Base-by-base conservation (phyloP, 148 eudicot species). In the Beta vulgaris region DNA sequence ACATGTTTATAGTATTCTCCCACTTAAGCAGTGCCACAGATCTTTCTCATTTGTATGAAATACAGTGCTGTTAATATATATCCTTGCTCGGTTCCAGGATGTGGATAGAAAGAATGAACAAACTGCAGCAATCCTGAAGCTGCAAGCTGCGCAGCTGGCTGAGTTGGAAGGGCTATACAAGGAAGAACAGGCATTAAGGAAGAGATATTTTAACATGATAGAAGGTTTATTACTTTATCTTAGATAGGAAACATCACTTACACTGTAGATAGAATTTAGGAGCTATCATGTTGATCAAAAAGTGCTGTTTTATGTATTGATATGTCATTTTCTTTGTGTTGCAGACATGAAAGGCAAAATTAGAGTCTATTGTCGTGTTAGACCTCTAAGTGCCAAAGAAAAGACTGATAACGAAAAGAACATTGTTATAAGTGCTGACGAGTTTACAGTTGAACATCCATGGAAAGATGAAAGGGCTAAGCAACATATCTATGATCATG, bases 321-420 rank as follows among this genome's bases (percentile, higher is more conserved):
- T 40, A 1, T 10, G 43, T 14, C 31, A 31, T 36, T 28, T 71
- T 71, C 42, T 32, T 25, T 67, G 43, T 42, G 35, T 34, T 59
- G 63, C 76, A 96, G 99, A 96, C 80, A 92, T 96, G 99, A 96
- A 96, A 80, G 99, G 99, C 70, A 96, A 96, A 77, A 89, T 96
- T 36, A 87, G 99, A 76, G 99, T 96, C 35, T 96, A 84, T 43
- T 96, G 99, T 82, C 89, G 99, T 55, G 44, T 96, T 72, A 87
- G 99, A 68, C 99, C 99, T 59, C 81, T 92, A 40, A 85, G 93
- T 83, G 88, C 85, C 65, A 96, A 87, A 79, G 99, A 96, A 82
- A 84, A 57, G 61, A 71, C 80, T 70, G 91, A 84, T 64, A 87
- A 85, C 39, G 97, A 96, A 68, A 86, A 73, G 67, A 81, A 77